Base-by-base conservation (phyloP, 805 yeast species). In the Priceomyces medius region DNA sequence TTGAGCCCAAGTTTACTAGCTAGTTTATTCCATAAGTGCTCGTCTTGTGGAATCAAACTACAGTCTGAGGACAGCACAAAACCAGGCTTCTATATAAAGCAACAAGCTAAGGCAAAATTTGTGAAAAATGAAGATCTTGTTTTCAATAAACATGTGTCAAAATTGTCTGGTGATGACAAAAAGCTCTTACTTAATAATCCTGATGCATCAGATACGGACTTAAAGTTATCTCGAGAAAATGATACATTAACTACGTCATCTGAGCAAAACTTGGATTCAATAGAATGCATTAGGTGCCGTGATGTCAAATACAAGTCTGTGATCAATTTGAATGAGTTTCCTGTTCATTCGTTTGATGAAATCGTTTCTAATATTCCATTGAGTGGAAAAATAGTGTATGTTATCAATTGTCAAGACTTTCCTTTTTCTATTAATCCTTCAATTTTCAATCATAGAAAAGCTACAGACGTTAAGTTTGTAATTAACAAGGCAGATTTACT, bases 331-430 rank as follows among this genome's bases (percentile, higher is more conserved):
- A 52, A 58, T 1, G 68, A 73, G 48, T 61, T 52, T 38, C 63
- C 63, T 2, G 49, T 54, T 1, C 57, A 53, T 16, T 38, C 57
- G 0, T 48, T 55, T 9, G 53, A 50, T 3, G 40, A 34, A 10
- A 51, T 58, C 17, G 49, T 55, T 47, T 46, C 44, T 4, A 43
- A 47, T 2, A 64, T 77, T 17, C 88, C 81, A 2, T 53, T 50
- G 3, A 50, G 59, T 23, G 73, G 78, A 3, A 70, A 71, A 7
- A 49, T 84, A 1, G 73, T 83, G 2, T 81, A 84, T 53, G 79
- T 85, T 1, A 66, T 83, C 7, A 81, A 85, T 26, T 80, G 85
- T 1, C 58, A 74, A 10, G 95, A 87, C 49, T 86, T 87, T 54
- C 96, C 97, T 1, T 63, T 83, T 31, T 72, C 82, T 5, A 52